Evolutionary conservation across 2,329 filamentous ascomycete genomes (phyloP).

Genomic region (Talaromyces sp.): DNA sequence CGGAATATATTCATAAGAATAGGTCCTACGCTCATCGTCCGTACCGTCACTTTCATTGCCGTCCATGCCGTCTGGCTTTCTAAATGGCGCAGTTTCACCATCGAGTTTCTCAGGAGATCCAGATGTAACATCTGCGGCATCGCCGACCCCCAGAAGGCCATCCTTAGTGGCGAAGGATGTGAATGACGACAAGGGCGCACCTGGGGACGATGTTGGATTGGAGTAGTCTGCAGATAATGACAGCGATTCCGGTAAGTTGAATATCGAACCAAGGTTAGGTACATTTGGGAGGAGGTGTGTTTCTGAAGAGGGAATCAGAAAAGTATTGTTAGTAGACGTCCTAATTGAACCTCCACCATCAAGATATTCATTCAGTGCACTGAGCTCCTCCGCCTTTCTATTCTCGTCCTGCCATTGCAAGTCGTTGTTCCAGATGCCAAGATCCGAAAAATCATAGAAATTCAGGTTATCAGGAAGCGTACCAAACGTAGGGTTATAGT

Average conservation of each 20-base stretch:
- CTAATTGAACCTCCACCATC: neutral
- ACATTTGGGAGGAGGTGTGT: constrained; percentile 9
- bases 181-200: neutral
- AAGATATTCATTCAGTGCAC: neutral
- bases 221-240: constrained; percentile 1
- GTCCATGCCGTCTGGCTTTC: neutral
- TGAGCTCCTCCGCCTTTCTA: neutral
- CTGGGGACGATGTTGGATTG: neutral
- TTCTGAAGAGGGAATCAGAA: constrained; percentile 8
- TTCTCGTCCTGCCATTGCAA: constrained; percentile 7
- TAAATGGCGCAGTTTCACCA: neutral
- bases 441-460: constrained; percentile 12
- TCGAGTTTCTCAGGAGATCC: neutral
- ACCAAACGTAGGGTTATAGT: constrained; percentile 2
- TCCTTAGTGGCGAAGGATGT: neutral
- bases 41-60: neutral
- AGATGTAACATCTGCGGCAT: neutral
- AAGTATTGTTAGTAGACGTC: neutral
- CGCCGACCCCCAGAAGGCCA: neutral
- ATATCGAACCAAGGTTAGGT: constrained; percentile 13
- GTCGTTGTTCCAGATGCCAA: constrained; percentile 2
- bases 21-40: constrained; percentile 11
- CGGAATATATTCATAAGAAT: constrained; percentile 14
- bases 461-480: neutral
- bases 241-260: constrained; percentile 9